These are phyloP conservation scores for Hypoxylon sp. DNA, from an alignment of 2,329 filamentous ascomycete species.

Conservation along the genomic window DNA sequence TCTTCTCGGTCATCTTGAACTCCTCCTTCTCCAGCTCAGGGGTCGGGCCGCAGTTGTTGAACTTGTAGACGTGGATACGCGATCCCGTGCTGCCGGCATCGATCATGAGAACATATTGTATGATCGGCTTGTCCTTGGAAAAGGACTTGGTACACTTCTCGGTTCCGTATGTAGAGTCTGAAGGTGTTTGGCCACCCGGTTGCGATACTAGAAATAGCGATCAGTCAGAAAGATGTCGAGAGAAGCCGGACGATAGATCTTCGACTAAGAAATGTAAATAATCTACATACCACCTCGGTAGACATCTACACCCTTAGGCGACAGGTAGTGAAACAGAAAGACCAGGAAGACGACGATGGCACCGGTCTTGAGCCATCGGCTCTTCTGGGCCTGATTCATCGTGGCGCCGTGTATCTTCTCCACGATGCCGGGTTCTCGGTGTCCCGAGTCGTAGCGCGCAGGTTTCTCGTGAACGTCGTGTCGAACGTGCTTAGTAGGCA, in stretches of 20 bases:
- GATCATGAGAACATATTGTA: conserved; percentile 98
- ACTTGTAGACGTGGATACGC: conserved; percentile 97
- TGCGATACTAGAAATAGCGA: conserved; percentile 33
- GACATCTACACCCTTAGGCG: conserved; percentile 64
- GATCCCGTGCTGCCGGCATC: conserved; percentile 98
- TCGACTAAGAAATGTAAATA: conserved; percentile 2
- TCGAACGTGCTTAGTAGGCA: conserved; percentile 66
- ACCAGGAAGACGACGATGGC: conserved; percentile 67
- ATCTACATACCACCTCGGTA: conserved; percentile 58
- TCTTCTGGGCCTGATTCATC: conserved; percentile 70
- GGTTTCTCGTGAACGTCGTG: conserved; percentile 72
- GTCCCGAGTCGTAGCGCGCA: conserved; percentile 62
- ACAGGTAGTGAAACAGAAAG: conserved; percentile 70
- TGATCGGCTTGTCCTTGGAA: conserved; percentile 88
- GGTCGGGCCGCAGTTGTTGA: conserved; percentile 97
- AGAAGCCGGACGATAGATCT: background rate
- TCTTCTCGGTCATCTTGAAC: conserved; percentile 93
- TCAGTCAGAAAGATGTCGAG: conserved; percentile 33
- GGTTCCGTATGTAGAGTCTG: conserved; percentile 70
- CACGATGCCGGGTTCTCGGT: conserved; percentile 57
- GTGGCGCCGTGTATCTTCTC: conserved; percentile 64
- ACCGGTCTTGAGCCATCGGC: conserved; percentile 71
- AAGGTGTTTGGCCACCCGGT: conserved; percentile 59
- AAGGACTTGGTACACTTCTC: conserved; percentile 82
- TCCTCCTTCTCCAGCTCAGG: conserved; percentile 92